Conservation (phyloP, 352 stramenopile genomes). For the Globisporangium cylindrosporum region DNA sequence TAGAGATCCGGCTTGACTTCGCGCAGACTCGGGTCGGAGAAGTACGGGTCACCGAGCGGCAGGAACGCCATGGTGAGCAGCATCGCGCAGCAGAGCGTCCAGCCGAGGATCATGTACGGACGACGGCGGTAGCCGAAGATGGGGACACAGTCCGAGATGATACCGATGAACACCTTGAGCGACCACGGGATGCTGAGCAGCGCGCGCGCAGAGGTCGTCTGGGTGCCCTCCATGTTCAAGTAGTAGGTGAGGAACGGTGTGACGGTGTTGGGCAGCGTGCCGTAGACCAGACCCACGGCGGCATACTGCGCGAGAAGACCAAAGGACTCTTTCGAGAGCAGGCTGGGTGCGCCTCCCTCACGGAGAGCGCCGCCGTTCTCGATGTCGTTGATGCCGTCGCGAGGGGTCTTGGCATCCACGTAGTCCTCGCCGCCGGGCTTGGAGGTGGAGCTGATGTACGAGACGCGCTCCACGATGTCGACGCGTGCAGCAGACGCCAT, state of each 20-base stretch:
- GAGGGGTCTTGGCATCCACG: slow-evolving; percentile 3
- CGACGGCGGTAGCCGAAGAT: slow-evolving; percentile 51
- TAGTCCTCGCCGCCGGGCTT: not conserved
- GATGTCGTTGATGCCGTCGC: slow-evolving; percentile 15
- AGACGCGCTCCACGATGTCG: slow-evolving; percentile 9
- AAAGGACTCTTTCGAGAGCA: slow-evolving; percentile 37
- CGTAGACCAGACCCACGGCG: slow-evolving; percentile 21
- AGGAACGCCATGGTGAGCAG: slow-evolving; percentile 45
- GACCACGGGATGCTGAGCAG: slow-evolving; percentile 49
- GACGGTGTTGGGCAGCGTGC: slow-evolving; percentile 38
- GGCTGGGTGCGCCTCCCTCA: slow-evolving; percentile 28
- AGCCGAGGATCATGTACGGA: slow-evolving; percentile 57
- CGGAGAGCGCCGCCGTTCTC: slow-evolving; percentile 42
- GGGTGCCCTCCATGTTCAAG: slow-evolving; percentile 42
- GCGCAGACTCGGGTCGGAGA: slow-evolving; percentile 27
- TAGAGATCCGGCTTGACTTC: slow-evolving; percentile 27
- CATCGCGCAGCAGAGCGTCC: slow-evolving; percentile 33
- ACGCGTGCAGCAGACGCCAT: not conserved
- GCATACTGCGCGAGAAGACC: slow-evolving; percentile 38
- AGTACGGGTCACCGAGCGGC: slow-evolving; percentile 38
- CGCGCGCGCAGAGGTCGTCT: slow-evolving; percentile 36
- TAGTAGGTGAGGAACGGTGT: slow-evolving; percentile 48
- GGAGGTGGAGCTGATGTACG: slow-evolving; percentile 6
- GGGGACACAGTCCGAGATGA: slow-evolving; percentile 46
- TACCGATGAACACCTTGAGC: slow-evolving; percentile 55